Evolutionary conservation across 202 grass and related monocot species (phyloP).

Genomic region (Musa balbisiana): DNA sequence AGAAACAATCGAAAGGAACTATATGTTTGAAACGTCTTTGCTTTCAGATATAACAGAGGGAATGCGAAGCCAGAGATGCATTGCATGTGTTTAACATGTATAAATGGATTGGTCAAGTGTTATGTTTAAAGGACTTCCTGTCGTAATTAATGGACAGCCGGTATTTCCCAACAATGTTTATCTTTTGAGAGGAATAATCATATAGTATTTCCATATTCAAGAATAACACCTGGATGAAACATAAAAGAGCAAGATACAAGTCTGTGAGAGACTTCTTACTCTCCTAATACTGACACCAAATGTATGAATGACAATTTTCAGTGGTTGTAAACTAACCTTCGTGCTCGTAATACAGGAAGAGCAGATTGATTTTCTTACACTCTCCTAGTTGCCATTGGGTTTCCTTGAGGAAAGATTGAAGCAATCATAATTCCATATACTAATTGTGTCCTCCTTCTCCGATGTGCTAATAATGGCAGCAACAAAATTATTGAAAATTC

Average conservation of each 20-base stretch:
- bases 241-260: not conserved
- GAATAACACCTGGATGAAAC: not conserved
- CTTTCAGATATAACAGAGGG: not conserved
- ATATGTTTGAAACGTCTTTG: not conserved
- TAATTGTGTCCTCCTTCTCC: too few relatives aligned
- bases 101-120: not conserved
- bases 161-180: not conserved
- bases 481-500: not conserved
- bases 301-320: too few relatives aligned
- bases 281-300: too few relatives aligned
- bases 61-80: too few relatives aligned
- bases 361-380: too few relatives aligned
- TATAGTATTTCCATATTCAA: not conserved
- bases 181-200: not conserved
- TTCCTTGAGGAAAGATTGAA: not conserved
- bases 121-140: not conserved
- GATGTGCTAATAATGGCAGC: not conserved
- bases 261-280: not conserved
- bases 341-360: not conserved
- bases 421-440: not conserved
- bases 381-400: not conserved
- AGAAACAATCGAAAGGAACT: not conserved
- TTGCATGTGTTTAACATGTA: too few relatives aligned
- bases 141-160: not conserved
- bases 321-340: too few relatives aligned